Conservation (phyloP, 2,329 filamentous ascomycete species). For the Phyllosticta paracitricarpa region DNA sequence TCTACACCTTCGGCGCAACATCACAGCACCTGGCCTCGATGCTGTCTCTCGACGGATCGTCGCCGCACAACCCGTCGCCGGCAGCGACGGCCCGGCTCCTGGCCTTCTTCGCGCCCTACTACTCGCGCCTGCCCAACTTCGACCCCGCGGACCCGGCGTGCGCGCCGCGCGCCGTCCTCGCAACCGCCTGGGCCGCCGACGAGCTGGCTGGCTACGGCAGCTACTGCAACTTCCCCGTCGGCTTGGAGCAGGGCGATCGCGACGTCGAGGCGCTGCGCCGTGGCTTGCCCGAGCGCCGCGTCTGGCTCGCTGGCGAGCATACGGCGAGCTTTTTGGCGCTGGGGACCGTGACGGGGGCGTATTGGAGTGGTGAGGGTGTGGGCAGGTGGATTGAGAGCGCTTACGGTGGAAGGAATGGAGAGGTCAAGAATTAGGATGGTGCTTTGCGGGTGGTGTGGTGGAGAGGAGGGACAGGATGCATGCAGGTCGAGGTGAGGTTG, state of each 20-base stretch:
- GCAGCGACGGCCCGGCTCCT: constrained; percentile 41
- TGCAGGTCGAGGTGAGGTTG: too few relatives aligned
- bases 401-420: constrained; percentile 20
- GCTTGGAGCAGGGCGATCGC: constrained; percentile 56
- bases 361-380: constrained; percentile 79
- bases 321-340: constrained; percentile 82
- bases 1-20: constrained; percentile 60
- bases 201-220: constrained; percentile 71
- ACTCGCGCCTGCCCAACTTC: constrained; percentile 64
- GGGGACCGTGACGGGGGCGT: constrained; percentile 82
- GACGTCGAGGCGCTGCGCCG: constrained; percentile 55
- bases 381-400: constrained; percentile 52
- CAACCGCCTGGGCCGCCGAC: constrained; percentile 71
- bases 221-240: constrained; percentile 78
- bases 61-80: constrained; percentile 31
- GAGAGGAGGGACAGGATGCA: neutral
- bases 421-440: neutral
- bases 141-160: constrained; percentile 44
- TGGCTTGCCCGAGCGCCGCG: constrained; percentile 49
- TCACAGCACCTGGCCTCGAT: constrained; percentile 22
- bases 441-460: neutral
- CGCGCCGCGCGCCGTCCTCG: constrained; percentile 51
- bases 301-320: constrained; percentile 88
- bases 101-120: constrained; percentile 69
- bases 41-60: constrained; percentile 11